phyloP scores from a whole-genome alignment of 192 early-diverging fungal genomes.

The Mortierella hygrophila region DNA sequence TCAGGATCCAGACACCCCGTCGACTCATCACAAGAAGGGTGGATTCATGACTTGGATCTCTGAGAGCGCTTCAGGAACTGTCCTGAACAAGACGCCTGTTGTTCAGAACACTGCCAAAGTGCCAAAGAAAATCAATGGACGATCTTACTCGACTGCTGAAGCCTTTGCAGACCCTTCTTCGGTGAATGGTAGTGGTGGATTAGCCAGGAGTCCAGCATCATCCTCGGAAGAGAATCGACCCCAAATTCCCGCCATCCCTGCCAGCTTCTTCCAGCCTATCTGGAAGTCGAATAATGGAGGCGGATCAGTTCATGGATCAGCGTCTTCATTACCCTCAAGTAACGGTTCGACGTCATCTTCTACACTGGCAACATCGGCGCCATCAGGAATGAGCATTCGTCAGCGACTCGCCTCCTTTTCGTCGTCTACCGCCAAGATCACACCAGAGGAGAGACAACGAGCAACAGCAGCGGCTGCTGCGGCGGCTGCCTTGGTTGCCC shows the following conservation, averaged over 20 bases:
- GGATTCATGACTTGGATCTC: slow-evolving; percentile 52
- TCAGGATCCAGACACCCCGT: not conserved
- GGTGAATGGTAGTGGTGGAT: not conserved
- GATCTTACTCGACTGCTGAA: slow-evolving; percentile 29
- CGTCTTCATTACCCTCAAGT: not conserved
- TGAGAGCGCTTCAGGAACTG: slow-evolving; percentile 48
- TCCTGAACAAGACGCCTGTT: slow-evolving; percentile 41
- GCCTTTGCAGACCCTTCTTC: slow-evolving; percentile 14
- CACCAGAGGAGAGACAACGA: slow-evolving; percentile 47
- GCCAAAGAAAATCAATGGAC: slow-evolving; percentile 36
- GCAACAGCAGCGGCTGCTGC: slow-evolving; percentile 42
- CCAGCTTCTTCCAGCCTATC: slow-evolving; percentile 52
- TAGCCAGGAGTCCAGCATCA: slow-evolving; percentile 10
- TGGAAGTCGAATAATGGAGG: slow-evolving; percentile 28
- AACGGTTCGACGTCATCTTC: slow-evolving; percentile 2
- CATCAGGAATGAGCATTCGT: slow-evolving; percentile 35
- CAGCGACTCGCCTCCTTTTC: slow-evolving; percentile 49
- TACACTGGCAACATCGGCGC: slow-evolving; percentile 32
- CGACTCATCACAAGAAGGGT: slow-evolving; percentile 18
- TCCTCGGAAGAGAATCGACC: slow-evolving; percentile 33
- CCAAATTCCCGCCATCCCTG: slow-evolving; percentile 53
- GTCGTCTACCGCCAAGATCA: slow-evolving; percentile 43
- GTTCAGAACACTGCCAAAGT: slow-evolving; percentile 45
- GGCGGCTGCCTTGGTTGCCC: slow-evolving; percentile 29
- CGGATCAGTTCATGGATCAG: slow-evolving; percentile 10